These are phyloP conservation scores for Giardia muris DNA, from an alignment of 208 protist genomes.

Conservation along the genomic window DNA sequence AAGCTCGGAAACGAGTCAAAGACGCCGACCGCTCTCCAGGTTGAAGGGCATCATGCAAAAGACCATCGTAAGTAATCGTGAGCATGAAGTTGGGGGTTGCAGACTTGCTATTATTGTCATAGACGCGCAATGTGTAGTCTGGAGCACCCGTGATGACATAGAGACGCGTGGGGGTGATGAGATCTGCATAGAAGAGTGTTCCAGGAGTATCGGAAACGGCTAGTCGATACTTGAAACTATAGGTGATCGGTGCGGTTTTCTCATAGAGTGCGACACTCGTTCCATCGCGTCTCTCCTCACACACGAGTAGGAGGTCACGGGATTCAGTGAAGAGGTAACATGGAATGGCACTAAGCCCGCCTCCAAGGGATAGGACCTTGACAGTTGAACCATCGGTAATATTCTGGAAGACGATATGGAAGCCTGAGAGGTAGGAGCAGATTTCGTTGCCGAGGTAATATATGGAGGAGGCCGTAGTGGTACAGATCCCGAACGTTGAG, in stretches of 20 bases:
- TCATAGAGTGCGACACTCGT: conserved; percentile 1
- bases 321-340: not conserved
- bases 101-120: not conserved
- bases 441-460: not conserved
- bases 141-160: conserved; percentile 2
- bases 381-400: not conserved
- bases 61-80: not conserved
- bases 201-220: not conserved
- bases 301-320: not conserved
- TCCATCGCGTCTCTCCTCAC: not conserved
- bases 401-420: conserved; percentile 10
- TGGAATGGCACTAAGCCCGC: not conserved
- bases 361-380: not conserved
- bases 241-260: not conserved
- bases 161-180: not conserved
- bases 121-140: not conserved
- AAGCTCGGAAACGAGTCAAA: not conserved
- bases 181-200: not conserved
- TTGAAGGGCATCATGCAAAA: not conserved
- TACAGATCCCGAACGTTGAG: not conserved
- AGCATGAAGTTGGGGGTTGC: not conserved
- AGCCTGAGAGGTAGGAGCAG: not conserved
- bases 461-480: not conserved
- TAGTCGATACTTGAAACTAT: not conserved
- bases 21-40: not conserved